Evolutionary conservation across 192 early-diverging fungal genomes (phyloP), one percentile per base, ranked within the genome.

Genomic region (Backusella psychrophila): DNA sequence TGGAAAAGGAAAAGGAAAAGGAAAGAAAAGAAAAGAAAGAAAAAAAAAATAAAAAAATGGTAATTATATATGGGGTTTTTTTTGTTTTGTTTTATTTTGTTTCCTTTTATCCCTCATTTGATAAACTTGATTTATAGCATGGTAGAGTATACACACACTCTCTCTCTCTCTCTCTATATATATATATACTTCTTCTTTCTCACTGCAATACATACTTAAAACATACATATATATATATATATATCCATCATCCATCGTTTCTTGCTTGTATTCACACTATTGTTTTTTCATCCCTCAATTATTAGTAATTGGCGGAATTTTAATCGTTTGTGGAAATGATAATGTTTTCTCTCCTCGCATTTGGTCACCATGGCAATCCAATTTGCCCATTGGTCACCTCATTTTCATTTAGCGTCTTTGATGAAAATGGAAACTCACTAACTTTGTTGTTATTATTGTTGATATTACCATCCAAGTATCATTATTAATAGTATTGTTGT

Each of bases 101-200:
- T 49, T 41, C 26, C 39, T 42, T 72, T 72, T 72, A 49, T 72
- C 46, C 46, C 46, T 42, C 49, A 53, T 53, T n/a, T 52, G 4
- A 53, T 53, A 7, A 12, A 39, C 19, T 56, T 26, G 19, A 56
- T 56, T 33, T 33, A 56, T 6, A 56, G 7, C 52, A 23, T 56
- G 8, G 8, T 8, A 21, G 6, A 21, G 0, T 1, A 7, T 53
- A 53, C n/a, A 2, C 19, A n/a, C n/a, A n/a, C n/a, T n/a, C n/a
- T n/a, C n/a, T n/a, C n/a, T n/a, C n/a, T n/a, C n/a, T n/a, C n/a
- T 21, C 19, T 52, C 6, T 56, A 59, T 56, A 21, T 12, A 56
- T 56, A 56, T 49, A 6, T 12, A 14, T 17, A 2, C 5, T 44
- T 44, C 42, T 14, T 6, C 15, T 44, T 39, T 39, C 9, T 11